Conservation (phyloP, 2,329 filamentous ascomycete species). For the Sordariomycetes sp. region DNA sequence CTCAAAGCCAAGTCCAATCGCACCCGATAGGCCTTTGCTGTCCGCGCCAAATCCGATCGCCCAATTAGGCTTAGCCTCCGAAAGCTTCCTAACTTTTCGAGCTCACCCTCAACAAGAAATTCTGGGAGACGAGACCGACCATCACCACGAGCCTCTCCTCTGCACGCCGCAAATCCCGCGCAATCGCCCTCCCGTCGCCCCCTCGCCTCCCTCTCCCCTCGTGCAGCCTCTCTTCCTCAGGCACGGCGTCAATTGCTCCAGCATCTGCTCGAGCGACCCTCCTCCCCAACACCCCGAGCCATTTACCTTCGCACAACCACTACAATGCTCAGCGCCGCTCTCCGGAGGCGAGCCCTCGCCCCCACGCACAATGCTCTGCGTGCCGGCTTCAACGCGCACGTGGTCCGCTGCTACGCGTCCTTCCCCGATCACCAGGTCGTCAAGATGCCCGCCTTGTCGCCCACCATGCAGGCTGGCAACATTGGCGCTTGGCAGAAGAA, state of each 20-base stretch:
- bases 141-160: slow-evolving; percentile 18
- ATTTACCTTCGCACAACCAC: slow-evolving; percentile 13
- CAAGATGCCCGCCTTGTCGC: slow-evolving; percentile 96
- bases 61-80: slow-evolving; percentile 20
- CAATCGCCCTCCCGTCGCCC: slow-evolving; percentile 5
- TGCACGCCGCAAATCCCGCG: slow-evolving; percentile 15
- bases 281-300: slow-evolving; percentile 11
- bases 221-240: not conserved
- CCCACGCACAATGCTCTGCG: slow-evolving; percentile 40
- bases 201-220: slow-evolving; percentile 10
- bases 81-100: slow-evolving; percentile 21
- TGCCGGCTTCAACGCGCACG: slow-evolving; percentile 40
- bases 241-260: too few species aligned
- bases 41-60: too few species aligned
- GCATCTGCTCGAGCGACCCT: slow-evolving; percentile 6
- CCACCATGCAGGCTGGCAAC: slow-evolving; percentile 94
- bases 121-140: not conserved
- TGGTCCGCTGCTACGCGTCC: slow-evolving; percentile 63
- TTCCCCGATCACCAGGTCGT: slow-evolving; percentile 92
- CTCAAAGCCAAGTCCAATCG: too few species aligned
- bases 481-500: slow-evolving; percentile 99
- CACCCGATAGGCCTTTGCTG: too few species aligned
- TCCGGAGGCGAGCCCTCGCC: slow-evolving; percentile 52
- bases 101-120: slow-evolving; percentile 20
- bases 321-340: slow-evolving; percentile 52